Conservation (phyloP, 805 yeast species). For the Torulaspora franciscae region DNA sequence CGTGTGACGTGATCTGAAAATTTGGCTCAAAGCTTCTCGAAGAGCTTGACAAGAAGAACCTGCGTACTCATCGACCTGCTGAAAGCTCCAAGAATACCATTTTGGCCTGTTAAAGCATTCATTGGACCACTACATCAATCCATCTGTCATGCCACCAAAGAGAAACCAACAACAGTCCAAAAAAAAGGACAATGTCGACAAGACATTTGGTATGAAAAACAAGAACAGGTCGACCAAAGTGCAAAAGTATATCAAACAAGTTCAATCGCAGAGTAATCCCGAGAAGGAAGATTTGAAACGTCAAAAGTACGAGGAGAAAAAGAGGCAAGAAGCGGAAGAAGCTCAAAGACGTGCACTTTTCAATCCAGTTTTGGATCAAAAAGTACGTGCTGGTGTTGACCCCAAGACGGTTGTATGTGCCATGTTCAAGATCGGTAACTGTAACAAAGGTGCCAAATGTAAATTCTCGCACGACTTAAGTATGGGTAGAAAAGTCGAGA, state of each 20-base stretch:
- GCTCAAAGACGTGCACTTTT: conserved; percentile 78
- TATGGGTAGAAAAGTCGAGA: conserved; percentile 80
- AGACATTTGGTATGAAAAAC: conserved; percentile 93
- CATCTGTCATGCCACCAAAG: conserved; percentile 57
- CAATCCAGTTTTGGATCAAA: conserved; percentile 65
- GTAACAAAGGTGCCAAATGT: conserved; percentile 79
- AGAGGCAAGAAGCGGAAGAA: conserved; percentile 85
- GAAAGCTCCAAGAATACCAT: neutral
- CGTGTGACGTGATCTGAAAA: conserved; percentile 2
- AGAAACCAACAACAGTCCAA: conserved; percentile 47
- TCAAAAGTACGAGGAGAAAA: conserved; percentile 69
- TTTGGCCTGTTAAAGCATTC: too few relatives aligned
- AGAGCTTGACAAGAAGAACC: neutral
- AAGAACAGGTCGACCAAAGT: conserved; percentile 92
- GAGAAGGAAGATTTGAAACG: conserved; percentile 74
- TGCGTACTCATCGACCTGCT: neutral
- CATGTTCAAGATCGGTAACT: conserved; percentile 77
- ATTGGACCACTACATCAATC: too few relatives aligned
- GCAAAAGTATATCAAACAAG: conserved; percentile 65
- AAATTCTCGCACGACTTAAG: conserved; percentile 87
- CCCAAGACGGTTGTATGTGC: conserved; percentile 92
- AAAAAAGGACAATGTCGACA: conserved; percentile 73
- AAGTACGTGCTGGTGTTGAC: conserved; percentile 94
- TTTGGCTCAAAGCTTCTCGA: neutral
- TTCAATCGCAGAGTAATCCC: conserved; percentile 56